Base-by-base conservation (phyloP, 768 basidiomycete species). In the Exsudoporus frostii region DNA sequence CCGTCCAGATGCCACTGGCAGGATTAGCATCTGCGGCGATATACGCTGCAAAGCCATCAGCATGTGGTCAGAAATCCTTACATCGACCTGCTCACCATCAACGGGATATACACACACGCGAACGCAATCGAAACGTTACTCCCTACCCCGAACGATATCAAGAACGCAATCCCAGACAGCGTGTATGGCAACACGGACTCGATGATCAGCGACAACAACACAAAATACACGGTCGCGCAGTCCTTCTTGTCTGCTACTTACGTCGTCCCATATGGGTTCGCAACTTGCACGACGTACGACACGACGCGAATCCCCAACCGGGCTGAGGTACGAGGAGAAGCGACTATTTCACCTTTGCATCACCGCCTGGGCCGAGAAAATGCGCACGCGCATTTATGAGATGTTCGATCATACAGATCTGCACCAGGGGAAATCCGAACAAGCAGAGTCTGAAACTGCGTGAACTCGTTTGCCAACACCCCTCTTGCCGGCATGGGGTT, bases 121-220 rank as follows among this genome's bases (percentile, higher is more conserved):
- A 66, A 62, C 27, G 25, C 45, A 14, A 56, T 53, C 40, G 62
- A 59, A 4, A 45, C 36, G n/a, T 15, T 1, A 7, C 60, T 64
- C 42, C 50, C 50, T 11, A 47, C 29, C 20, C 64, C 61, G n/a
- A 65, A 61, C 36, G 64, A 53, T 6, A 56, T 53, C 41, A 64
- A 13, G 43, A 68, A 67, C 4, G 62, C 65, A 5, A 64, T 51
- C 30, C 66, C 66, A 0, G 58, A 55, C 6, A 68, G 32, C 34
- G 67, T 57, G 39, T 62, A 68, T 15, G 66, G 66, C 24, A 68
- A 25, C 48, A 65, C 54, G 0, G 62, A 69, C 53, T 67, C 66
- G 33, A 67, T 42, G 17, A 64, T 32, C 15, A 66, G 20, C 2
- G 60, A 24, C 27, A 60, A 2, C 34, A 60, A 27, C 0, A 53